Base-by-base conservation (phyloP, 2,329 filamentous ascomycete genomes). In the Ceratocystis cubensis region DNA sequence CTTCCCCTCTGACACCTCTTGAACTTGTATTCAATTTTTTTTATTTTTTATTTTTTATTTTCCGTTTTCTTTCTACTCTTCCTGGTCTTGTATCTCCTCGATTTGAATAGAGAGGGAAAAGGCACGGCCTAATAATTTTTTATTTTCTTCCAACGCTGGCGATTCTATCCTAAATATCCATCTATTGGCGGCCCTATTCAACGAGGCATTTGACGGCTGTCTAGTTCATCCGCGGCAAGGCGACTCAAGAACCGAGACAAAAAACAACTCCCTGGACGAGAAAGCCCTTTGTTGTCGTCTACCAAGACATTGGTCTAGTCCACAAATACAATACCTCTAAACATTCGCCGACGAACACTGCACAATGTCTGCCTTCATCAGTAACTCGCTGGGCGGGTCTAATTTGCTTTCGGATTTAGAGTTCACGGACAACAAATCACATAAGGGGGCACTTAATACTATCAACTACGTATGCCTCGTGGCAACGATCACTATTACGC, bases 371-470 rank as follows among this genome's bases (percentile, higher is more conserved):
- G 30, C 61, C 28, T 64, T 64, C 8, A 45, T 64, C 25, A 30
- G 48, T 17, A 59, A 37, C 28, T 59, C 56, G 25, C 28, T 37
- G 28, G 13, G 56, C 56, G 56, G 33, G 44, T 48, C 41, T 13
- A 44, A 20, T 20, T n/a, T 68, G 48, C 57, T 66, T 17, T 20
- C 56, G 6, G 56, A 30, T 22, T 44, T 66, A 17, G 64, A 68
- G 37, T 66, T 68, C n/a, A 57, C 57, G 20, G 46, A 68, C 45
- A 63, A 22, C 8, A 48, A 44, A 46, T 62, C 44, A n/a, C 15
- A 64, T 15, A 50, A 53, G 33, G 30, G 17, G 5, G 6, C 50
- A 13, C 15, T 68, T 6, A 48, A 33, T 17, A 44, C 7, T n/a
- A 33, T 64, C 10, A 64, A 46, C 17, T 22, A 57, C 5, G 44